Evolutionary conservation across 345 rosid genomes (phyloP).

Genomic region (Bruguiera sexangula): DNA sequence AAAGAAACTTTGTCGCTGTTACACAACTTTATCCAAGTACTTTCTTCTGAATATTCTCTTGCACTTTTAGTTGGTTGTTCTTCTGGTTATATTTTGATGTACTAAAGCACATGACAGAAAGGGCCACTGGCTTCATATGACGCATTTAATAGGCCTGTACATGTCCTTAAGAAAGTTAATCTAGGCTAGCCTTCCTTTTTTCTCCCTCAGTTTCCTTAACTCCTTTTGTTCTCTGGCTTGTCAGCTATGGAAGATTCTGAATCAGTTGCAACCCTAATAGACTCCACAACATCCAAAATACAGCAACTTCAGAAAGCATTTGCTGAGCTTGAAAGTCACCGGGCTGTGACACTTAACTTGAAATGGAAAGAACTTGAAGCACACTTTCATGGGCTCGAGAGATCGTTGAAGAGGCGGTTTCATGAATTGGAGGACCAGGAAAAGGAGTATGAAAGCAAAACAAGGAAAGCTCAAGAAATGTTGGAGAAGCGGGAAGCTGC

Average conservation of each 20-base stretch:
- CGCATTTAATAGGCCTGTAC: background rate
- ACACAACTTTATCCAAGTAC: background rate
- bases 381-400: conserved; percentile 97
- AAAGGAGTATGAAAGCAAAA: conserved; percentile 69
- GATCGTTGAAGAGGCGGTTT: conserved; percentile 94
- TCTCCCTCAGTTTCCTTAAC: background rate
- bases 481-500: conserved; percentile 75
- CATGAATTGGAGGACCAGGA: conserved; percentile 97
- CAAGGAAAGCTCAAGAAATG: conserved; percentile 69
- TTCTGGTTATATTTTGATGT: background rate
- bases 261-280: conserved; percentile 75
- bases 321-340: conserved; percentile 95
- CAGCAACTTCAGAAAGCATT: conserved; percentile 99
- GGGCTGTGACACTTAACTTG: conserved; percentile 81
- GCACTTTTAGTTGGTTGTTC: background rate
- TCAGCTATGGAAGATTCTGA: conserved; percentile 63
- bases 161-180: background rate
- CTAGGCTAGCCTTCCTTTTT: background rate
- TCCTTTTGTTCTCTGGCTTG: conserved; percentile 27
- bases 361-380: conserved; percentile 98
- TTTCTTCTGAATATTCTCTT: background rate
- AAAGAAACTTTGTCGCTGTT: background rate
- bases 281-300: conserved; percentile 80
- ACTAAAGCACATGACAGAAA: background rate
- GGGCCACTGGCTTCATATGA: background rate